Evolutionary conservation across 106 monocot genomes (phyloP).

Genomic region (Acanthochlamys bracteata): DNA sequence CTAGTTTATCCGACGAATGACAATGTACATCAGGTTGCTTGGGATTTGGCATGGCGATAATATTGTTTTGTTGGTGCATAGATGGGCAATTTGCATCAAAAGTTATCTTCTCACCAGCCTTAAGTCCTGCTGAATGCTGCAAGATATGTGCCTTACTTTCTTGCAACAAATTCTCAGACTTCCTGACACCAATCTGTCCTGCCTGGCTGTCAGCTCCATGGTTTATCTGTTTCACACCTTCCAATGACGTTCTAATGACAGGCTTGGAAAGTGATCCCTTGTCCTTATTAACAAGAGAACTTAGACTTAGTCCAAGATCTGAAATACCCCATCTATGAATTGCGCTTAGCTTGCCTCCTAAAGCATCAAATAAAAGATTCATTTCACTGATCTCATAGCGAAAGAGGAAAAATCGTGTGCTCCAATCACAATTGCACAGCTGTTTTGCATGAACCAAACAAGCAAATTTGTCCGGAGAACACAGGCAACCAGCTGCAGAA

Average conservation of each 20-base stretch:
- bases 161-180: constrained; percentile 7
- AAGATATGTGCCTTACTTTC: constrained; percentile 16
- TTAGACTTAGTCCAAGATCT: constrained; percentile 57
- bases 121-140: constrained; percentile 8
- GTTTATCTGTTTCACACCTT: constrained; percentile 11
- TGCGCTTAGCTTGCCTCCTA: constrained; percentile 67
- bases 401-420: constrained; percentile 46
- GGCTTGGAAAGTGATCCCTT: constrained; percentile 12
- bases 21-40: not conserved
- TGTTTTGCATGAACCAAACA: constrained; percentile 74
- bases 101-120: constrained; percentile 4
- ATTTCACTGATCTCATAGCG: constrained; percentile 76
- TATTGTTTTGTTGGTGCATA: constrained; percentile 1
- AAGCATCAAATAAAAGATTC: constrained; percentile 62
- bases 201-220: not conserved
- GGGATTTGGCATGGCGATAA: not conserved
- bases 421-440: constrained; percentile 64
- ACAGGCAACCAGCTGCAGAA: constrained; percentile 66
- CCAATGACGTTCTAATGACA: constrained; percentile 11
- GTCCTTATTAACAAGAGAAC: constrained; percentile 13
- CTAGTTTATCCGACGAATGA: not conserved
- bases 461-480: constrained; percentile 63
- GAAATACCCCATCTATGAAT: constrained; percentile 64
- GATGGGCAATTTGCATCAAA: not conserved
- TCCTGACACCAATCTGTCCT: constrained; percentile 5